phyloP scores from a whole-genome alignment of 352 stramenopile species.

The Pythium sp. region DNA sequence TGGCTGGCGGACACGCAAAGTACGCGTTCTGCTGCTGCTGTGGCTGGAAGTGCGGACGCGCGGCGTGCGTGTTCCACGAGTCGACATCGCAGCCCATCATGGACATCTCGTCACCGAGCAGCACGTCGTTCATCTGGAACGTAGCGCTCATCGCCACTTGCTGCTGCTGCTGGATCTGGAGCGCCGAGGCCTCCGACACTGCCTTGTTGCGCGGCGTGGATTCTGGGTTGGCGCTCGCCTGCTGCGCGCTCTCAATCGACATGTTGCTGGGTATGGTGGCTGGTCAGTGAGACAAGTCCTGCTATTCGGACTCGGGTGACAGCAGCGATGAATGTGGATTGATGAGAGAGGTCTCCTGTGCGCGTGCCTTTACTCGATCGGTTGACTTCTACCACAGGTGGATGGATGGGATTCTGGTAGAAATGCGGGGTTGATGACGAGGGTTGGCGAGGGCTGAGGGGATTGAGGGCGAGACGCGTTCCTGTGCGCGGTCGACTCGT shows the following conservation, averaged over 20 bases:
- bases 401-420: background rate
- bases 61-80: constrained; percentile 37
- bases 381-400: background rate
- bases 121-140: constrained; percentile 35
- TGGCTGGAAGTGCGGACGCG: constrained; percentile 30
- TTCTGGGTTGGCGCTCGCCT: constrained; percentile 23
- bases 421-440: background rate
- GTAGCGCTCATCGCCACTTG: constrained; percentile 26
- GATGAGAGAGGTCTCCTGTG: background rate
- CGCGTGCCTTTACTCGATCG: background rate
- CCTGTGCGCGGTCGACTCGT: constrained; percentile 22
- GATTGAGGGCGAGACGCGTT: constrained; percentile 18
- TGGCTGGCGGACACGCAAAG: constrained; percentile 45
- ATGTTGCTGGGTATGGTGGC: constrained; percentile 18
- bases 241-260: constrained; percentile 43
- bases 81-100: constrained; percentile 73
- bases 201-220: constrained; percentile 17
- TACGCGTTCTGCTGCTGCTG: constrained; percentile 20
- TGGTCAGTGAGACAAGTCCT: constrained; percentile 14
- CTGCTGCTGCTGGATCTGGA: constrained; percentile 18
- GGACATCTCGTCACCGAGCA: constrained; percentile 58
- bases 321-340: background rate
- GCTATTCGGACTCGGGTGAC: constrained; percentile 14
- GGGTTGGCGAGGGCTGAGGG: background rate
- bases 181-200: background rate